Evolutionary conservation across 2,329 filamentous ascomycete species (phyloP).

Genomic region (Fusarium floridanum): DNA sequence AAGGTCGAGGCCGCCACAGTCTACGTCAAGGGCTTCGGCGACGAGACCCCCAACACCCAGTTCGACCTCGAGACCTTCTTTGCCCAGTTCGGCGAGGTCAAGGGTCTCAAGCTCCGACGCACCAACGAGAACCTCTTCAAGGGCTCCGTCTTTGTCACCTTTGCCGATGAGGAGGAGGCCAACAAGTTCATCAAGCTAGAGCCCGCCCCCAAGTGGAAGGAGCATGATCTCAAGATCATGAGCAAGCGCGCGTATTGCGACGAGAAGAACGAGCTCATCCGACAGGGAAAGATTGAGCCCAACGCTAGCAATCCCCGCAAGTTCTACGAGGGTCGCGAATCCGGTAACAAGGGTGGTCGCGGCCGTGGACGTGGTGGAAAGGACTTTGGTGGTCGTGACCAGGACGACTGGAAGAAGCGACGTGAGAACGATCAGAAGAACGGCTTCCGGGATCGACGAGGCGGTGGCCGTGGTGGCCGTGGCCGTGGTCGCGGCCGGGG

Average conservation of each 20-base stretch:
- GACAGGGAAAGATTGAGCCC: slow-evolving; percentile 76
- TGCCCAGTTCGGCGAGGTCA: slow-evolving; percentile 80
- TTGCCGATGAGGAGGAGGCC: slow-evolving; percentile 81
- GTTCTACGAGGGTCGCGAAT: slow-evolving; percentile 64
- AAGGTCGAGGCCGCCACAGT: slow-evolving; percentile 80
- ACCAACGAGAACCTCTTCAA: slow-evolving; percentile 83
- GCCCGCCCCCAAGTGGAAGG: slow-evolving; percentile 87
- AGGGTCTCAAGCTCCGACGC: slow-evolving; percentile 88
- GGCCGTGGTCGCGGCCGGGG: slow-evolving; percentile 60
- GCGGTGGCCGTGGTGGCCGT: slow-evolving; percentile 58
- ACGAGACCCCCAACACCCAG: slow-evolving; percentile 85
- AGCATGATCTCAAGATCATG: slow-evolving; percentile 82
- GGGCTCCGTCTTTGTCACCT: slow-evolving; percentile 96
- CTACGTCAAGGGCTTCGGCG: slow-evolving; percentile 95
- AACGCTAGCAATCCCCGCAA: slow-evolving; percentile 57
- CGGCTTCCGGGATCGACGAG: slow-evolving; percentile 66
- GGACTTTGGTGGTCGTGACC: slow-evolving; percentile 58
- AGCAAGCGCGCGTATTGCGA: slow-evolving; percentile 89
- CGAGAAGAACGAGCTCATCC: slow-evolving; percentile 80
- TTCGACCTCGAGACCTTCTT: slow-evolving; percentile 97
- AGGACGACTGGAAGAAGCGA: slow-evolving; percentile 74
- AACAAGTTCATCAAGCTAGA: slow-evolving; percentile 85
- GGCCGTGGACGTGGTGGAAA: slow-evolving; percentile 54
- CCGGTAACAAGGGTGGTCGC: slow-evolving; percentile 55
- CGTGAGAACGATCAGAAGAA: slow-evolving; percentile 72